Evolutionary conservation across 805 yeast genomes (phyloP).

Genomic region (Metschnikowia colocasiae): DNA sequence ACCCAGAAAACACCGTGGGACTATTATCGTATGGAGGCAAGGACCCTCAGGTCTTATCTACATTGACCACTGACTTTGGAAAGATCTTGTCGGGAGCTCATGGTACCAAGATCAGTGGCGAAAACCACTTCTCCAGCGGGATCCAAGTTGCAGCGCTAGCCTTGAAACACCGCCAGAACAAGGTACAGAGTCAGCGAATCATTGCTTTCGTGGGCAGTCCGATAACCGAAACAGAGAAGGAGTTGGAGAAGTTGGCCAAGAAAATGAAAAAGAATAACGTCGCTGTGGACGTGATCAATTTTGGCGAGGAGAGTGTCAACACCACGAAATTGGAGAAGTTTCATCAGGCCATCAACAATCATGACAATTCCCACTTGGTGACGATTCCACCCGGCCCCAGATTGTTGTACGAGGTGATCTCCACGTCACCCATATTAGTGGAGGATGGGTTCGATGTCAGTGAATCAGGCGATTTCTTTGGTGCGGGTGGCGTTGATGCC

Average conservation of each 20-base stretch:
- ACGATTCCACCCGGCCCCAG: conserved; percentile 88
- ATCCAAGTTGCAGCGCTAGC: conserved; percentile 90
- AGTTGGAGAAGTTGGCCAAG: conserved; percentile 80
- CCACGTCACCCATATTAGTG: conserved; percentile 67
- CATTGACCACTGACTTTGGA: conserved; percentile 84
- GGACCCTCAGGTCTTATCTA: conserved; percentile 82
- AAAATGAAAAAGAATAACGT: conserved; percentile 90
- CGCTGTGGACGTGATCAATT: conserved; percentile 84
- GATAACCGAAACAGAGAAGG: conserved; percentile 61
- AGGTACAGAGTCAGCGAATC: conserved; percentile 85
- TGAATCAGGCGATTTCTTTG: conserved; percentile 34
- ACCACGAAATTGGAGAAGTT: conserved; percentile 77
- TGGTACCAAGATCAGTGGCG: conserved; percentile 68
- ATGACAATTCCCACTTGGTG: conserved; percentile 76
- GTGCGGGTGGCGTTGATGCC: conserved; percentile 60
- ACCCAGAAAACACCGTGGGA: conserved; percentile 95
- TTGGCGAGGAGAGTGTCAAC: conserved; percentile 83
- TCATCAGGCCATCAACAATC: conserved; percentile 66
- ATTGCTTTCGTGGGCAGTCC: conserved; percentile 90
- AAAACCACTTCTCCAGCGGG: conserved; percentile 67
- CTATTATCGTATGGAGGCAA: conserved; percentile 81
- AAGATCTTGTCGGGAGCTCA: conserved; percentile 81
- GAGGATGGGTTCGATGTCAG: conserved; percentile 58
- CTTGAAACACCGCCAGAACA: conserved; percentile 92
- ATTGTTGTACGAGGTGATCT: conserved; percentile 75